Percentiles rank a stretch among this genome's conserved stretches.
These are phyloP conservation scores for Rubia peregrina DNA, from an alignment of 305 asterid species.

Conservation along the genomic window DNA sequence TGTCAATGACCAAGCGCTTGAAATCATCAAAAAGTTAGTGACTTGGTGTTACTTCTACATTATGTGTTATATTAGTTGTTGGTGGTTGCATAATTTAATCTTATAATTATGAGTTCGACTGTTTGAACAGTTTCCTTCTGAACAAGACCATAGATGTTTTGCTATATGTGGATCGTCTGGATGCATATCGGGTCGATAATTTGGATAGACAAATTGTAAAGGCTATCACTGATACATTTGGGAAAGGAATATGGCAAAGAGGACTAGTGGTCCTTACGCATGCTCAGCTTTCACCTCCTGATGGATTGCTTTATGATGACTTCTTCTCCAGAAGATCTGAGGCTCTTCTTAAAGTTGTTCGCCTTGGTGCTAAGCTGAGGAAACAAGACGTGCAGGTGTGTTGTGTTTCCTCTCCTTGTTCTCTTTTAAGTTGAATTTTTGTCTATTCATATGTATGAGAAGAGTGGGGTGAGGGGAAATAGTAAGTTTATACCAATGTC, in stretches of 20 bases:
- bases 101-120: constrained; percentile 24
- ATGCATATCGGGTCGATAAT: constrained; percentile 89
- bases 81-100: neutral
- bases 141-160: constrained; percentile 84
- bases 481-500: neutral
- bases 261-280: constrained; percentile 84
- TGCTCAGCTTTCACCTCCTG: constrained; percentile 99
- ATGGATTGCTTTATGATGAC: constrained; percentile 80
- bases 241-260: constrained; percentile 78
- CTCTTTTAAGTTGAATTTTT: neutral
- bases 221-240: constrained; percentile 85
- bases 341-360: constrained; percentile 68
- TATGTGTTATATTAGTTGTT: neutral
- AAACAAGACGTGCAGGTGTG: constrained; percentile 55
- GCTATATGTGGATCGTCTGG: constrained; percentile 96
- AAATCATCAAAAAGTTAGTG: constrained; percentile 67
- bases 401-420: constrained; percentile 6
- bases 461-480: neutral
- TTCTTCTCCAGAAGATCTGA: constrained; percentile 78
- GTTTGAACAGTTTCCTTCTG: constrained; percentile 67
- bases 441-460: neutral
- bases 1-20: constrained; percentile 68
- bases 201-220: constrained; percentile 81
- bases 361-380: constrained; percentile 59
- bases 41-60: constrained; percentile 28